Conservation (phyloP, 192 early-diverging fungal species). For the Mortierella antarctica region DNA sequence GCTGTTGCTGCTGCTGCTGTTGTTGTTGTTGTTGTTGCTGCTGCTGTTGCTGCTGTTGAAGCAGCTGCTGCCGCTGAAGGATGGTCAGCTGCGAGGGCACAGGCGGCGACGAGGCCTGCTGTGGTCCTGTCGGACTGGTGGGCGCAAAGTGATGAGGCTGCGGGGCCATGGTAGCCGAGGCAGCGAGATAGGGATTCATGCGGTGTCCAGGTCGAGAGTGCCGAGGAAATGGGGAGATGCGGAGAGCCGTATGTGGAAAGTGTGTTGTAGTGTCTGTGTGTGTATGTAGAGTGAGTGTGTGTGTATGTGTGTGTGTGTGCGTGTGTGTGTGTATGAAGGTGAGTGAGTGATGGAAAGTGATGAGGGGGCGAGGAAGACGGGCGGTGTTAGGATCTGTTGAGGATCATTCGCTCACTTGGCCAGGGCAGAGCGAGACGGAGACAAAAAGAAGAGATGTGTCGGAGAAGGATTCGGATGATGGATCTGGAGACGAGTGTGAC, state of each 20-base stretch:
- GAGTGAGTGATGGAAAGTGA: not conserved
- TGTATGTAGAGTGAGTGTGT: not conserved
- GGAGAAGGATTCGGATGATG: not conserved
- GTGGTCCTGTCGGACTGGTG: not conserved
- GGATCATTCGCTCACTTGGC: conserved; percentile 7
- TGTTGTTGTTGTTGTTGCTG: conserved; percentile 22
- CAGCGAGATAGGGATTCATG: conserved; percentile 39
- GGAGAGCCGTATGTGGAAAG: not conserved
- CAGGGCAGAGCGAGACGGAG: not conserved
- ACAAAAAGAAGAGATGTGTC: not conserved
- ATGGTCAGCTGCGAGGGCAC: conserved; percentile 6
- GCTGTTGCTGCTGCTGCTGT: conserved; percentile 11
- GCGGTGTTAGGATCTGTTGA: not conserved
- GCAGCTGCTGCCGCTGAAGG: conserved; percentile 1
- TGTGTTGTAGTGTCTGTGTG: not conserved
- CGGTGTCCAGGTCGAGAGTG: not conserved
- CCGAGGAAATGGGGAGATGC: not conserved
- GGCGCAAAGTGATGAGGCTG: conserved; percentile 5
- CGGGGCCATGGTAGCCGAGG: conserved; percentile 29
- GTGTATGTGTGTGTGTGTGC: not conserved
- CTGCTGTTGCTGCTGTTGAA: not conserved
- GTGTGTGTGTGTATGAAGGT: not conserved
- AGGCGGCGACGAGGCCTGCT: conserved; percentile 16
- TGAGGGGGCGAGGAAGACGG: not conserved
- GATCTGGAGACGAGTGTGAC: not conserved